Base-by-base conservation (phyloP, 225 moss, liverwort and hornwort genomes). In the Asterella californica region DNA sequence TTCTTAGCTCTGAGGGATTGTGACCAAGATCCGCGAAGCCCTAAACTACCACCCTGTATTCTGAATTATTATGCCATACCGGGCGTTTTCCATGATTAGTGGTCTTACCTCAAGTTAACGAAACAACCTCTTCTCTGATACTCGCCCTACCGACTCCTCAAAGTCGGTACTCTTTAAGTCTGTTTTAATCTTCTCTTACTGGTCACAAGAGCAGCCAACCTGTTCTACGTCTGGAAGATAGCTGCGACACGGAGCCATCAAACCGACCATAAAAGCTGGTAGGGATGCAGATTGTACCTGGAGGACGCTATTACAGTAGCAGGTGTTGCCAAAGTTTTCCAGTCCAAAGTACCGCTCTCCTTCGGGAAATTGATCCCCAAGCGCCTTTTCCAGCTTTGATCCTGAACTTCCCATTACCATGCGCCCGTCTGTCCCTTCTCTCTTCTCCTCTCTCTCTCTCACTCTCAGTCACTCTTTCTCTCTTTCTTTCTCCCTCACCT, bases 341-440 rank as follows among this genome's bases (percentile, higher is more conserved):
- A 97, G 79, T 32, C 94, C 94, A 70, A 97, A 97, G 84, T 92
- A 94, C 1, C 96, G 91, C 85, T 94, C 96, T 55, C 93, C 91
- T 83, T 97, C 94, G 75, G 96, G 93, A 91, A 97, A 93, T 86
- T 87, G 90, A 84, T 94, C 93, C 87, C 93, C 96, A 83, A 97
- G 91, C 85, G 93, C 93, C 91, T 94, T 94, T 84, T 97, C 93
- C 90, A 97, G 90, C 90, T 94, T 97, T 87, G 94, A 97, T 89
- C 94, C 96, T 73, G 96, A 94, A 82, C 93, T 89, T 91, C 94
- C 96, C 96, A 97, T 97, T 93, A 97, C 91, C 96, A 93, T 91
- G 90, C 89, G 90, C 84, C 80, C 80, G 48, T 46, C 57, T 83
- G 50, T 52, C 75, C 76, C 83, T 53, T 80, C 81, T 83, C 45